A percentile compares a stretch with the other conserved stretches of the same genome.
phyloP scores from a whole-genome alignment of 257 asterid species.

The Leptodermis oblonga region DNA sequence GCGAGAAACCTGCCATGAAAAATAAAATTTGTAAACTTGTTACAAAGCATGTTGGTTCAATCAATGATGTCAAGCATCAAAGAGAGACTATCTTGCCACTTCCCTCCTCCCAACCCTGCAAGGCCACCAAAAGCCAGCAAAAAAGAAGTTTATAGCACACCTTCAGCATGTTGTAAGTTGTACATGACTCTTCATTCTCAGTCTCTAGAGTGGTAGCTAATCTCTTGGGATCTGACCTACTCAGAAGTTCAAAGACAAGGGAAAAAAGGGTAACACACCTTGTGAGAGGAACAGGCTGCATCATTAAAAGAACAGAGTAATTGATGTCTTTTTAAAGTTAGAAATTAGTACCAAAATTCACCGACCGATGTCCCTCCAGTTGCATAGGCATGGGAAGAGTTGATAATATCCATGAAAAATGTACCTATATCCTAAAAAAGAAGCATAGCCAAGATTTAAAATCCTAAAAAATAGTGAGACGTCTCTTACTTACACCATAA shows the following conservation, averaged over 20 bases:
- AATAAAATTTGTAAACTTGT: slow-evolving; percentile 6
- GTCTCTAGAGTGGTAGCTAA: slow-evolving; percentile 49
- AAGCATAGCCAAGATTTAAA: not conserved
- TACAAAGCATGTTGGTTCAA: not conserved
- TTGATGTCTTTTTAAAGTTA: not conserved
- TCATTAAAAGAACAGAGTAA: not conserved
- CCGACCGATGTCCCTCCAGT: slow-evolving; percentile 86
- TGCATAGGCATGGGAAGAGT: slow-evolving; percentile 86
- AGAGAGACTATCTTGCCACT: not conserved
- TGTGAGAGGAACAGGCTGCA: not conserved
- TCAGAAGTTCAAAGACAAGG: slow-evolving; percentile 1
- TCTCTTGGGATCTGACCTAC: slow-evolving; percentile 79
- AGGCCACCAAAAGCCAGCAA: not conserved
- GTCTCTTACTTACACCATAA: not conserved
- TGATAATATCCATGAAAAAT: slow-evolving; percentile 71
- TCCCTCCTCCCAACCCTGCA: not conserved
- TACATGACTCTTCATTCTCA: slow-evolving; percentile 91
- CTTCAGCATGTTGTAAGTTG: slow-evolving; percentile 96
- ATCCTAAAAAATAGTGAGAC: not conserved
- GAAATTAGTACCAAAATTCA: slow-evolving; percentile 63
- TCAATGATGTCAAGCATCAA: not conserved
- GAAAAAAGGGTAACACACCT: slow-evolving; percentile 4
- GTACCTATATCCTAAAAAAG: slow-evolving; percentile 66
- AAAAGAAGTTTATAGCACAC: slow-evolving; percentile 30
- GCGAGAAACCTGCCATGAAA: slow-evolving; percentile 62